A percentile compares a stretch with the other conserved stretches of the same genome.
These are phyloP conservation scores for Clitopilus hobsonii DNA, from an alignment of 768 basidiomycete species.

Conservation along the genomic window DNA sequence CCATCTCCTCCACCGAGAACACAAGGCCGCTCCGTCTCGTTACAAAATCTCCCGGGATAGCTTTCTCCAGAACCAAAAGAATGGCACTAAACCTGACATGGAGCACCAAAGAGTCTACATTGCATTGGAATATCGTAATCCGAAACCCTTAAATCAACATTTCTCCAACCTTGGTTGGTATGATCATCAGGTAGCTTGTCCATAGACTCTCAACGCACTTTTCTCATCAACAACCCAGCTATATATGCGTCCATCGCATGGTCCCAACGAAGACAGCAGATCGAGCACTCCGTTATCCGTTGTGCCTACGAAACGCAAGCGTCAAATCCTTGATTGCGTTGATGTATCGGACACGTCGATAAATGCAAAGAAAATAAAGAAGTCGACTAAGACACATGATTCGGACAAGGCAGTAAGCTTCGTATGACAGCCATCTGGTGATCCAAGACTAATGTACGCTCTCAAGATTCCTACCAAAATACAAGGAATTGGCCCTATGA, in stretches of 20 bases:
- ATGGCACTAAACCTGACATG: conserved; percentile 29
- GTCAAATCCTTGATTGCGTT: conserved; percentile 9
- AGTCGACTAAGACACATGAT: too few relatives aligned
- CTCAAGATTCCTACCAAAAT: too few relatives aligned
- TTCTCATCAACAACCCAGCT: too few relatives aligned
- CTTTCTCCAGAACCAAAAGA: conserved; percentile 17
- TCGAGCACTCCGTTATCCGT: neutral
- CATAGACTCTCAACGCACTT: too few relatives aligned
- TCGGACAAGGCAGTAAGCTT: too few relatives aligned
- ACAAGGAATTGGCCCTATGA: too few relatives aligned
- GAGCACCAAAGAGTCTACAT: conserved; percentile 36
- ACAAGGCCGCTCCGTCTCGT: conserved; percentile 13
- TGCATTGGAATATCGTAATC: conserved; percentile 43
- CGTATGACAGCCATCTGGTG: too few relatives aligned
- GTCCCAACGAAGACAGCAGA: too few relatives aligned
- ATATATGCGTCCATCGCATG: too few relatives aligned
- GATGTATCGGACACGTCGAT: conserved; percentile 4
- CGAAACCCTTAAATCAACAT: conserved; percentile 38
- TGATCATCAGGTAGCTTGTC: conserved; percentile 36
- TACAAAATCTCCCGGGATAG: conserved; percentile 13
- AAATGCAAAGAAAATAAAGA: neutral
- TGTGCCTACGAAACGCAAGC: conserved; percentile 11
- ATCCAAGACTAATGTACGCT: too few relatives aligned
- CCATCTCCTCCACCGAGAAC: conserved; percentile 26
- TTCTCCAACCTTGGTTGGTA: conserved; percentile 58